These are phyloP conservation scores for Rhodofomes roseus DNA, from an alignment of 1,284 basidiomycete genomes.

Conservation along the genomic window DNA sequence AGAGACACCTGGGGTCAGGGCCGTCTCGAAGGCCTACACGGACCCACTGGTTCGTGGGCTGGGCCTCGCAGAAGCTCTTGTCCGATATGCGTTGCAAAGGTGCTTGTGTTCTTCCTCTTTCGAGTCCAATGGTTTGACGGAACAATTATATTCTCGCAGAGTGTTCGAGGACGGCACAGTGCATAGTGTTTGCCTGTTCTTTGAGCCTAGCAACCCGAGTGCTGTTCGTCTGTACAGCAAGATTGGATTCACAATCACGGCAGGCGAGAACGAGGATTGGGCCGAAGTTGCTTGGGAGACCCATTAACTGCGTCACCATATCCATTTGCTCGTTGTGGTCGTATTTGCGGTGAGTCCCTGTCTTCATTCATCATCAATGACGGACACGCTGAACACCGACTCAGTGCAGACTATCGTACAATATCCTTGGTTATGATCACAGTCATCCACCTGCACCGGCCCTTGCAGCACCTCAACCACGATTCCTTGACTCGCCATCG, in stretches of 20 bases:
- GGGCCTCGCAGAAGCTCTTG: not conserved
- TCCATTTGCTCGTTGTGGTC: too few relatives aligned
- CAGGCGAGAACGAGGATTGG: not conserved
- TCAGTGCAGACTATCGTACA: too few relatives aligned
- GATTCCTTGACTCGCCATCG: too few relatives aligned
- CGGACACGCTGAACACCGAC: too few relatives aligned
- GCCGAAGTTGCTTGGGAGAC: not conserved
- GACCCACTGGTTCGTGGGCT: not conserved
- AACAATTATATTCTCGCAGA: not conserved
- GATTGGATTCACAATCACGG: not conserved
- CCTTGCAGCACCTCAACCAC: too few relatives aligned
- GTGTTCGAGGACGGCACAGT: not conserved
- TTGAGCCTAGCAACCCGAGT: not conserved
- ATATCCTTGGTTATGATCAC: too few relatives aligned
- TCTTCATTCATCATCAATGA: too few relatives aligned
- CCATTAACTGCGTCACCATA: not conserved
- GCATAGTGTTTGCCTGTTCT: not conserved
- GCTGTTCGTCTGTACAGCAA: not conserved
- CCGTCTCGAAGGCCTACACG: not conserved
- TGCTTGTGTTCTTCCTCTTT: not conserved
- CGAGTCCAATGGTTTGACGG: too few relatives aligned
- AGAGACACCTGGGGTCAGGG: not conserved
- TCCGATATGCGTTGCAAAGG: not conserved
- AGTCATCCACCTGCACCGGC: too few relatives aligned
- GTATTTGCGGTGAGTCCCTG: too few relatives aligned